phyloP scores from a whole-genome alignment of 768 basidiomycete genomes.

The Termitomyces sp. region DNA sequence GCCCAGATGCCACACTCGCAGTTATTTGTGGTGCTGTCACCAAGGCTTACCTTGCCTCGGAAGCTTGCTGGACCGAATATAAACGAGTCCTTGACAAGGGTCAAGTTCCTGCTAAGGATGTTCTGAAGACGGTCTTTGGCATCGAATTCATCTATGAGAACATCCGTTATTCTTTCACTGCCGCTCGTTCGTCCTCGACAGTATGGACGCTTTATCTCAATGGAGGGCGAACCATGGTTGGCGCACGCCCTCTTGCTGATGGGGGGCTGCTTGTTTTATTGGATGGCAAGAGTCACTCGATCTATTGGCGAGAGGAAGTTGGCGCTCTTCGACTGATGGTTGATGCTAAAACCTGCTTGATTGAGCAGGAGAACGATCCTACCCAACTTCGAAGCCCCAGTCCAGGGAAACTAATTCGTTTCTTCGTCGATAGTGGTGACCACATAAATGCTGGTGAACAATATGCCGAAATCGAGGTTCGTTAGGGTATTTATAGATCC shows the following conservation, averaged over 20 bases:
- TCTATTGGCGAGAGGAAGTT: constrained; percentile 98
- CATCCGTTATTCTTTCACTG: constrained; percentile 91
- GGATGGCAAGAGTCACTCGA: constrained; percentile 92
- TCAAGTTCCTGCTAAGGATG: constrained; percentile 92
- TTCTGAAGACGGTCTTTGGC: constrained; percentile 93
- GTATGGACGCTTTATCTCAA: constrained; percentile 96
- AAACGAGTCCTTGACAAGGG: constrained; percentile 96
- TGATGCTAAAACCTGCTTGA: constrained; percentile 95
- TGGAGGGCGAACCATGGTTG: constrained; percentile 89
- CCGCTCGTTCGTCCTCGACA: constrained; percentile 82
- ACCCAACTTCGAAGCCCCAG: constrained; percentile 94
- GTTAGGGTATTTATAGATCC: constrained; percentile 13
- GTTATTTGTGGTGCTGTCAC: constrained; percentile 96
- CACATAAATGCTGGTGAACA: constrained; percentile 95
- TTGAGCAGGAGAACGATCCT: constrained; percentile 99
- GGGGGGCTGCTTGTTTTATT: constrained; percentile 90
- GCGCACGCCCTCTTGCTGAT: constrained; percentile 88
- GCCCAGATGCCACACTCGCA: constrained; percentile 88
- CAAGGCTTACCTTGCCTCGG: constrained; percentile 88
- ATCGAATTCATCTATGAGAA: constrained; percentile 98
- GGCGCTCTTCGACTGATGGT: constrained; percentile 90
- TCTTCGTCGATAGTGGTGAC: constrained; percentile 94
- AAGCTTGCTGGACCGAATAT: constrained; percentile 90
- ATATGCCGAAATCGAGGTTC: constrained; percentile 96
- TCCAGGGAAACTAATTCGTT: constrained; percentile 94